Evolutionary conservation across 352 stramenopile genomes (phyloP), one percentile per base, ranked within the genome.

Genomic region (Sclerospora graminicola): DNA sequence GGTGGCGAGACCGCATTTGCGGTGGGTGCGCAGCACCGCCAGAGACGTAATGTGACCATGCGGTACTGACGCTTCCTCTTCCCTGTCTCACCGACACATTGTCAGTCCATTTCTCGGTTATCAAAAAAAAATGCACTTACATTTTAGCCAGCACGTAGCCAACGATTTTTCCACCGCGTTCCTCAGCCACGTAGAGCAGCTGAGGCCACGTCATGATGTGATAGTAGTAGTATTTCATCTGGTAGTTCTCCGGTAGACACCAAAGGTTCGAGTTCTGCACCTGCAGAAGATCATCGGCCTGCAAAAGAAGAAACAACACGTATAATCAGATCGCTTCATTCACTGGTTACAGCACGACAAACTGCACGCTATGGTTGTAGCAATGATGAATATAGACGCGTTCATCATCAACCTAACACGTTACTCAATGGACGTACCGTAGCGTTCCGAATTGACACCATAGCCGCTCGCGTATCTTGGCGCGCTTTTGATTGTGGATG

Each of bases 181-280:
- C 94, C 64, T 99, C 95, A 0, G 95, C 96, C 19, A 99, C 96
- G 66, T 98, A 97, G 9, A 99, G 84, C 41, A 99, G 78, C 63
- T 99, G 95, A 26, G 97, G 97, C 96, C 97, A 99, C 44, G 92
- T 94, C 47, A 99, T 87, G 52, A 99, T 88, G 66, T 99, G 96
- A 81, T 99, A 99, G 54, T 98, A 97, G 70, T 99, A 99, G 70
- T 99, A 99, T 66, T 99, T 98, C 85, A 98, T 97, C 74, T 98
- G 93, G 69, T 99, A 99, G 70, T 99, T 99, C 64, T 99, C 97
- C 2, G 97, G 97, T 37, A 99, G 79, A 75, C 96, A 99, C 92
- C 95, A 98, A 24, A 99, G 72, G 69, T 99, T 99, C 41, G 94
- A 95, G 40, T 95, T 98, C 67, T 99, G 96, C 82, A 99, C 98